Conservation (phyloP, 2,329 filamentous ascomycete species). For the Hypoxylon rubiginosum region DNA sequence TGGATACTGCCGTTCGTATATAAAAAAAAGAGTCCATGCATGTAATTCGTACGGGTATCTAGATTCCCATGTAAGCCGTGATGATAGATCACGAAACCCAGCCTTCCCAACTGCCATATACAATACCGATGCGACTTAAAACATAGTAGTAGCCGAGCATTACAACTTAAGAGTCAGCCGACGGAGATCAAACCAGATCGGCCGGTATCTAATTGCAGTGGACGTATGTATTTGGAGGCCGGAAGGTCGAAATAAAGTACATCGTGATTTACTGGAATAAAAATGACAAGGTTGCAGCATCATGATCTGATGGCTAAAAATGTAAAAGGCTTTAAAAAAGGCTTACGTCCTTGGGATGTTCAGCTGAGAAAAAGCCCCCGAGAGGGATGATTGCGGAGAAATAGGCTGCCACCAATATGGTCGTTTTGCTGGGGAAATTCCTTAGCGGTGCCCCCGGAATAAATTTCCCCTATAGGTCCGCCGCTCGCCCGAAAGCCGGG, state of each 20-base stretch:
- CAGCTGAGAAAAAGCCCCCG: slow-evolving; percentile 16
- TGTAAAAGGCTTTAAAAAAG: not conserved
- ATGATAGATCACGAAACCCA: slow-evolving; percentile 11
- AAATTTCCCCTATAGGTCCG: slow-evolving; percentile 22
- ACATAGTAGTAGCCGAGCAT: slow-evolving; percentile 18
- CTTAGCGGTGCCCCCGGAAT: slow-evolving; percentile 28
- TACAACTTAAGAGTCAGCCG: slow-evolving; percentile 1
- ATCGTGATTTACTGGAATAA: not conserved
- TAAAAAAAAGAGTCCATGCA: not conserved
- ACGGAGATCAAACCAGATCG: slow-evolving; percentile 8
- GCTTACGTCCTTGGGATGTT: slow-evolving; percentile 7
- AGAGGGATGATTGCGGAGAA: slow-evolving; percentile 27
- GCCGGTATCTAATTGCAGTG: slow-evolving; percentile 1
- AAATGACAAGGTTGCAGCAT: not conserved
- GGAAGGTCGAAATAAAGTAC: slow-evolving; percentile 1
- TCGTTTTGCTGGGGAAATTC: slow-evolving; percentile 27
- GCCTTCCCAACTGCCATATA: slow-evolving; percentile 5
- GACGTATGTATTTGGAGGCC: slow-evolving; percentile 8
- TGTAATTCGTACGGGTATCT: slow-evolving; percentile 5
- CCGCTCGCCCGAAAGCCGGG: slow-evolving; percentile 32
- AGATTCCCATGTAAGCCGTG: slow-evolving; percentile 20
- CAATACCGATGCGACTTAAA: slow-evolving; percentile 12
- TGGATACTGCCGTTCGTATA: slow-evolving; percentile 17
- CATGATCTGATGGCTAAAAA: slow-evolving; percentile 10
- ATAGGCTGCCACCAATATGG: slow-evolving; percentile 25